Evolutionary conservation across 2,329 filamentous ascomycete species (phyloP), one percentile per base, ranked within the genome.

Genomic region (Alternaria consortialis): DNA sequence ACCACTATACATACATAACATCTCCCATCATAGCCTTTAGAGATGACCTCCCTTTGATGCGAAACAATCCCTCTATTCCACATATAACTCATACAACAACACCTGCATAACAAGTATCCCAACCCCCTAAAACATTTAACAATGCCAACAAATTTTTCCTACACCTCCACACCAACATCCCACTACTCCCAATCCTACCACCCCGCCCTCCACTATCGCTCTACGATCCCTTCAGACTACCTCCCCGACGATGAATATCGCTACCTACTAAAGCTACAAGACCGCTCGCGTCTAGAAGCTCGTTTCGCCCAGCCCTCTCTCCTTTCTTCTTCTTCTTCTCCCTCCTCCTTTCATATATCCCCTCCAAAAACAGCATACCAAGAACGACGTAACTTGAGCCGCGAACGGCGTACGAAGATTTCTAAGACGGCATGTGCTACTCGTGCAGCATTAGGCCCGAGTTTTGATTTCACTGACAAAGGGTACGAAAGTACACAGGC

Each of bases 341-440:
- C 23, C 7, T 43, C 17, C 7, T 20, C 17, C 5, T 12, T 31
- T 11, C 34, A 43, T 25, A 23, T 8, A 7, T 8, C 7, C 11
- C 7, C 8, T 11, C 15, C 39, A 3, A 51, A 17, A 25, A 62
- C 63, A 5, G 7, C 52, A 7, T 68, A 59, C 39, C 56, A 56
- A 20, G 8, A 59, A 9, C 15, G 12, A 15, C 25, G 13, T 12
- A 56, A 51, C 31, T 32, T 68, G 1, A 25, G 31, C 1, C 56
- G 27, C 5, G 29, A 52, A 7, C 40, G 60, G 1, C 66, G 67
- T 6, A 7, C 55, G 0, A 37, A 46, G 7, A 56, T 57, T 9
- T 71, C 69, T 3, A 39, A 66, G 48, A 44, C 60, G 1, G 43
- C 51, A 23, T 54, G 59, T 6, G 68, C 63, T 1, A 71, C 66